A percentile compares a stretch with the other conserved stretches of the same genome.
These are phyloP conservation scores for sunflower (Helianthus annuus) DNA, from an alignment of 129 eudicot genomes.

Conservation along the genomic window DNA sequence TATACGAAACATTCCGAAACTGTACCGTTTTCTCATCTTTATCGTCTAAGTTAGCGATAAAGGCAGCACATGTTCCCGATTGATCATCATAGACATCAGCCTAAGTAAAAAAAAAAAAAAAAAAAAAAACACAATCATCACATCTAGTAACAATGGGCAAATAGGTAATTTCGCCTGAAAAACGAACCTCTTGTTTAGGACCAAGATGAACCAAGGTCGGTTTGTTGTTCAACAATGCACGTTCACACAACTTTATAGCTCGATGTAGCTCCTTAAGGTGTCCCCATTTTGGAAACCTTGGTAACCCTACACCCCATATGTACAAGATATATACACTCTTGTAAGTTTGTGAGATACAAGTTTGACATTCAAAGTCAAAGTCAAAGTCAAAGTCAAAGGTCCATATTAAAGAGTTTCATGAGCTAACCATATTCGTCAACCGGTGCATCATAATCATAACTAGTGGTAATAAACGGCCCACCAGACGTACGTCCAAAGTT, in stretches of 20 bases:
- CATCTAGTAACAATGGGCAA: not conserved
- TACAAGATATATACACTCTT: no score
- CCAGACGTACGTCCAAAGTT: slow-evolving; percentile 98
- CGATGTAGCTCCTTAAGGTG: slow-evolving; percentile 94
- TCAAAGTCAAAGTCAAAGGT: not conserved
- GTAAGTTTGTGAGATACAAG: not conserved
- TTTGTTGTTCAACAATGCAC: slow-evolving; percentile 57
- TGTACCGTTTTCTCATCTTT: slow-evolving; percentile 60
- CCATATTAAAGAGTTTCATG: slow-evolving; percentile 8
- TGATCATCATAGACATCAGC: slow-evolving; percentile 76
- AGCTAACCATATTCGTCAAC: slow-evolving; percentile 88
- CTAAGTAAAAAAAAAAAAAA: slow-evolving; percentile 33
- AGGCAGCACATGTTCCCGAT: slow-evolving; percentile 83
- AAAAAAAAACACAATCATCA: not conserved
- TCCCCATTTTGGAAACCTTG: slow-evolving; percentile 95
- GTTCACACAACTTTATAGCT: slow-evolving; percentile 84
- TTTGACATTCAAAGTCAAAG: no score
- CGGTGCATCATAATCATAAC: slow-evolving; percentile 99
- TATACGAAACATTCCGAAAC: slow-evolving; percentile 68
- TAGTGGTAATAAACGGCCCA: slow-evolving; percentile 97
- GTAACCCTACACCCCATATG: slow-evolving; percentile 57
- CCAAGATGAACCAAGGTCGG: slow-evolving; percentile 68
- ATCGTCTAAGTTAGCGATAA: slow-evolving; percentile 82
- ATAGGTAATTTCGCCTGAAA: slow-evolving; percentile 12
- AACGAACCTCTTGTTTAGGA: slow-evolving; percentile 65